Evolutionary conservation across 805 yeast species (phyloP), one percentile per base, ranked within the genome.

Genomic region (Grigorovia yakushimaensis): DNA sequence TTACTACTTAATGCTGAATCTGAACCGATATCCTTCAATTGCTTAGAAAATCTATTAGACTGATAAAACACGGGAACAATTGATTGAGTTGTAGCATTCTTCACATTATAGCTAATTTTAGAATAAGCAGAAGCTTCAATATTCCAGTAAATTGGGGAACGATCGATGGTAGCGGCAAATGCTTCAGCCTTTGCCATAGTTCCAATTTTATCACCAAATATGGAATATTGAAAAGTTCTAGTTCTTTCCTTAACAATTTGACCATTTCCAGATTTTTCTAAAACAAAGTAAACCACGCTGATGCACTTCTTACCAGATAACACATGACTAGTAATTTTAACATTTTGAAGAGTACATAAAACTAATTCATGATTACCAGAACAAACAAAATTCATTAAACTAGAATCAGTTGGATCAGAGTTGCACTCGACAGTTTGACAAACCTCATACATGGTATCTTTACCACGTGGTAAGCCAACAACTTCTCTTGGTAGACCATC

Each of bases 401-500:
- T 47, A 37, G 45, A 23, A 37, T 43, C 48, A 1, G 35, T 40
- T 6, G 39, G 41, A 42, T 19, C n/a, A 20, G 41, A n/a, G n/a
- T n/a, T n/a, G n/a, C n/a, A 11, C n/a, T 22, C 33, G 9, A 9
- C 9, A 23, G 27, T 23, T 23, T 23, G 27, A 9, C 27, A 23
- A 40, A 73, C 68, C 20, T 62, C 54, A 55, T 66, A 73, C 77
- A 73, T 73, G 15, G 56, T 53, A 39, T 69, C 73, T 24, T 44
- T 48, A 51, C 78, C 78, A 50, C 76, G 66, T 51, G 77, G 77
- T 47, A 72, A 61, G 38, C 57, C 71, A 45, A 70, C 63, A 41
- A 73, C 77, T n/a, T 47, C 37, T 55, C 76, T 62, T 43, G 72
- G 67, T 19, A 39, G 30, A 52, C 76, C 76, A 53, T 72, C 76